phyloP scores from a whole-genome alignment of 2,329 filamentous ascomycete species.

The Fonsecaea nubica region DNA sequence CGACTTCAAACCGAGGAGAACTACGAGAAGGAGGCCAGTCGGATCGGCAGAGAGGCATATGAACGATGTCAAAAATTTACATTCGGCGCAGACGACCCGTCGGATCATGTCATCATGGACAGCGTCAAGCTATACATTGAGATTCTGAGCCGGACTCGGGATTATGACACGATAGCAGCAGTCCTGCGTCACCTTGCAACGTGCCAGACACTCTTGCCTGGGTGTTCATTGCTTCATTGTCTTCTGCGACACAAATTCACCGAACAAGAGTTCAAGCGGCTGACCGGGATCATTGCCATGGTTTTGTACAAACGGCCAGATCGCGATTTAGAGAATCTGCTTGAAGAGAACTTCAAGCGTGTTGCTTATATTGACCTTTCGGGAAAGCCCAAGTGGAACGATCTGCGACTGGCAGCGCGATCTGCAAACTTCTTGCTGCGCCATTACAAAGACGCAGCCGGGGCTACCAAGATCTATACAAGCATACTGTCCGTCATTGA shows the following conservation, averaged over 20 bases:
- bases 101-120: slow-evolving; percentile 15
- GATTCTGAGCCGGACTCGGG: not conserved
- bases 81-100: slow-evolving; percentile 9
- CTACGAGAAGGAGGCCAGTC: slow-evolving; percentile 17
- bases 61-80: slow-evolving; percentile 10
- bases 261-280: slow-evolving; percentile 11
- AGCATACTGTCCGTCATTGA: slow-evolving; percentile 1
- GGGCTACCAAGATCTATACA: slow-evolving; percentile 4
- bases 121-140: slow-evolving; percentile 23
- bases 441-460: slow-evolving; percentile 4
- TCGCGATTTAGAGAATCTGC: slow-evolving; percentile 3
- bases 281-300: slow-evolving; percentile 15
- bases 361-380: slow-evolving; percentile 5
- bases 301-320: slow-evolving; percentile 2
- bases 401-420: slow-evolving; percentile 8
- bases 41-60: slow-evolving; percentile 15
- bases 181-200: slow-evolving; percentile 11
- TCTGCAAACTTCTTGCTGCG: slow-evolving; percentile 15
- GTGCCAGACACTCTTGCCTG: slow-evolving; percentile 9
- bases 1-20: slow-evolving; percentile 2
- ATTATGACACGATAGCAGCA: slow-evolving; percentile 15
- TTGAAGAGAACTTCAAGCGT: slow-evolving; percentile 10
- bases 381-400: slow-evolving; percentile 8
- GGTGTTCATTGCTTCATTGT: slow-evolving; percentile 9
- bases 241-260: slow-evolving; percentile 11